phyloP scores from a whole-genome alignment of 169 alveolate species.

The Cryptosporidium muris region DNA sequence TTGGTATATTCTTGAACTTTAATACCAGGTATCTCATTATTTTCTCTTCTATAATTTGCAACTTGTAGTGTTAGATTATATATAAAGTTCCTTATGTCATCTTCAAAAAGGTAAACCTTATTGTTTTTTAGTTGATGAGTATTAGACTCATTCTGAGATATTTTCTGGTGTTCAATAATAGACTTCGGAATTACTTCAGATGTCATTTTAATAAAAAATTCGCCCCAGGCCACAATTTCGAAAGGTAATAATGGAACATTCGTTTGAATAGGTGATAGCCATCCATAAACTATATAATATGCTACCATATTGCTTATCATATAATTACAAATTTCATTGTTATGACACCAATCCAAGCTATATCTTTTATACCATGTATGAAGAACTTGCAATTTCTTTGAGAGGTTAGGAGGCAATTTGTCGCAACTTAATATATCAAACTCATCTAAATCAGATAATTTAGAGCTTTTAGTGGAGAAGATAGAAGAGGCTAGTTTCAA shows the following conservation, averaged over 20 bases:
- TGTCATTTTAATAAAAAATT: conserved; percentile 73
- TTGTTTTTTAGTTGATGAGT: conserved; percentile 75
- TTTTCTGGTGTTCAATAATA: conserved; percentile 61
- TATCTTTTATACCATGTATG: conserved; percentile 41
- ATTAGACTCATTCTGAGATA: conserved; percentile 70
- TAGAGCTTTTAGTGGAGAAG: too few species aligned
- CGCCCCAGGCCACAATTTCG: conserved; percentile 83
- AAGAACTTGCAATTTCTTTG: conserved; percentile 22
- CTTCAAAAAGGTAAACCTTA: conserved; percentile 62
- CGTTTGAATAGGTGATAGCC: conserved; percentile 56
- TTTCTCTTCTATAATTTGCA: conserved; percentile 51
- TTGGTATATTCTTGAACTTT: conserved; percentile 13
- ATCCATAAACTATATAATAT: conserved; percentile 22
- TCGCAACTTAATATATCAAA: not conserved
- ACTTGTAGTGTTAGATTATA: conserved; percentile 30
- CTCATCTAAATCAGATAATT: too few species aligned
- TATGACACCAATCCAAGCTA: conserved; percentile 62
- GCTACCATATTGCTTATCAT: conserved; percentile 42
- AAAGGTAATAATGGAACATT: conserved; percentile 84
- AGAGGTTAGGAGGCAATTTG: conserved; percentile 19
- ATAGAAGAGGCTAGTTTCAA: not conserved
- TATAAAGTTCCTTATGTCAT: conserved; percentile 72
- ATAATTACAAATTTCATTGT: conserved; percentile 43
- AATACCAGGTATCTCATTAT: conserved; percentile 71
- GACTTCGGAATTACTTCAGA: conserved; percentile 71